A percentile compares a stretch with the other conserved stretches of the same genome.
Conservation (phyloP, 192 early-diverging fungal species). For the Podila epicladia region DNA sequence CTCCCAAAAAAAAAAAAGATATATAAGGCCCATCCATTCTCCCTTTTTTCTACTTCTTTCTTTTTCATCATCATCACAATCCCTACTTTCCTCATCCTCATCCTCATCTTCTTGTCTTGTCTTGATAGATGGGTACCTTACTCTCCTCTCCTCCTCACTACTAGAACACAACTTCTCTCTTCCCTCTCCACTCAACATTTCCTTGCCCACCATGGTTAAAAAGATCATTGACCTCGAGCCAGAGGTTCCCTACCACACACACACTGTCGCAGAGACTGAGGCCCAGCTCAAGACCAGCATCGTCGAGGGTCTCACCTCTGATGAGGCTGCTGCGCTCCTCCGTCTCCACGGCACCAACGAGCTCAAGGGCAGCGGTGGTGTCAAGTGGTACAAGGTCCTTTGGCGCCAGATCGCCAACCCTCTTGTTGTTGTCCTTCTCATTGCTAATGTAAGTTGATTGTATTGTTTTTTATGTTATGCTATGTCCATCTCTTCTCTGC, state of each 20-base stretch:
- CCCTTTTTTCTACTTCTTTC: neutral
- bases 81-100: neutral
- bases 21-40: no score
- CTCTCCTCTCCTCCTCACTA: neutral
- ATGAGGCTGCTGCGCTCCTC: slow-evolving; percentile 3
- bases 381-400: slow-evolving; percentile 68
- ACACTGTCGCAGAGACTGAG: slow-evolving; percentile 4
- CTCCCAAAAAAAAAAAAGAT: no score
- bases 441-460: slow-evolving; percentile 54
- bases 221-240: slow-evolving; percentile 6
- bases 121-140: neutral
- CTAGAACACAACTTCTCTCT: neutral
- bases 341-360: slow-evolving; percentile 64
- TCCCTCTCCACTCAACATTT: neutral
- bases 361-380: slow-evolving; percentile 70
- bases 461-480: no score
- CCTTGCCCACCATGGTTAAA: slow-evolving; percentile 6
- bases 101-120: neutral
- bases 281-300: neutral
- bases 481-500: neutral
- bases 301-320: slow-evolving; percentile 10
- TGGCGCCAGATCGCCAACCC: slow-evolving; percentile 71
- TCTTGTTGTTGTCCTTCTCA: slow-evolving; percentile 71
- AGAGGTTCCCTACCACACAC: slow-evolving; percentile 10
- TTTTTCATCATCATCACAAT: neutral